A percentile compares a stretch with the other conserved stretches of the same genome.
phyloP scores from a whole-genome alignment of 2,329 filamentous ascomycete genomes.

The Zasmidium cellare region DNA sequence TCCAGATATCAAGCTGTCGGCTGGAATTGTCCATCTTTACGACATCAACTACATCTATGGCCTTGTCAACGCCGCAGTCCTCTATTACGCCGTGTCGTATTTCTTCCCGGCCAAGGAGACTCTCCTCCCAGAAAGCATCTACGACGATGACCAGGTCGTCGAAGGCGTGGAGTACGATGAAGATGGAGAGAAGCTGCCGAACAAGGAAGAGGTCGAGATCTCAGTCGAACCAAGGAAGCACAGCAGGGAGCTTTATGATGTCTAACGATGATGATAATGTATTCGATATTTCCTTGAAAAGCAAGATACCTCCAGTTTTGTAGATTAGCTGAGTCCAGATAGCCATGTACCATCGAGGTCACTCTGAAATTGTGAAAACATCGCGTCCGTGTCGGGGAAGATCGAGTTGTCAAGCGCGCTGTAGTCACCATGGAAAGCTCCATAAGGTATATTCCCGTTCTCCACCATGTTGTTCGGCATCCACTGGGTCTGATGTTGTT shows the following conservation, averaged over 20 bases:
- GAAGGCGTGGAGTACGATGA: slow-evolving; percentile 22
- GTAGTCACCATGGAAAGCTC: slow-evolving; percentile 14
- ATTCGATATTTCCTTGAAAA: not conserved
- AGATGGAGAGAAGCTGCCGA: slow-evolving; percentile 7
- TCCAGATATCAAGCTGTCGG: slow-evolving; percentile 40
- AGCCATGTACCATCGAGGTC: slow-evolving; percentile 3
- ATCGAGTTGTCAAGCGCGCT: slow-evolving; percentile 5
- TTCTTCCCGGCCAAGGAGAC: slow-evolving; percentile 53
- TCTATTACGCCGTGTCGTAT: slow-evolving; percentile 56
- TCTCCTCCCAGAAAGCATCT: slow-evolving; percentile 39
- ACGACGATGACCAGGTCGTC: slow-evolving; percentile 21
- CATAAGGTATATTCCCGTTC: slow-evolving; percentile 12
- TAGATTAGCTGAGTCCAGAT: slow-evolving; percentile 4
- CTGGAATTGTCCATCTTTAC: slow-evolving; percentile 57
- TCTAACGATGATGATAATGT: slow-evolving; percentile 4
- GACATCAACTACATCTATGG: slow-evolving; percentile 67
- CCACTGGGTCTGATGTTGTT: slow-evolving; percentile 16
- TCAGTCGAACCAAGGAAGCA: slow-evolving; percentile 9
- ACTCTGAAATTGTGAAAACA: slow-evolving; percentile 11
- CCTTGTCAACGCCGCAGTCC: slow-evolving; percentile 55
- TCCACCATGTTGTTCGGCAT: slow-evolving; percentile 9
- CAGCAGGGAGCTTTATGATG: slow-evolving; percentile 6
- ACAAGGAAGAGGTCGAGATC: slow-evolving; percentile 13
- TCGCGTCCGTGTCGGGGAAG: slow-evolving; percentile 12
- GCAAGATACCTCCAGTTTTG: not conserved